Evolutionary conservation across 2,329 filamentous ascomycete species (phyloP).

Genomic region (Colletotrichum falcatum): DNA sequence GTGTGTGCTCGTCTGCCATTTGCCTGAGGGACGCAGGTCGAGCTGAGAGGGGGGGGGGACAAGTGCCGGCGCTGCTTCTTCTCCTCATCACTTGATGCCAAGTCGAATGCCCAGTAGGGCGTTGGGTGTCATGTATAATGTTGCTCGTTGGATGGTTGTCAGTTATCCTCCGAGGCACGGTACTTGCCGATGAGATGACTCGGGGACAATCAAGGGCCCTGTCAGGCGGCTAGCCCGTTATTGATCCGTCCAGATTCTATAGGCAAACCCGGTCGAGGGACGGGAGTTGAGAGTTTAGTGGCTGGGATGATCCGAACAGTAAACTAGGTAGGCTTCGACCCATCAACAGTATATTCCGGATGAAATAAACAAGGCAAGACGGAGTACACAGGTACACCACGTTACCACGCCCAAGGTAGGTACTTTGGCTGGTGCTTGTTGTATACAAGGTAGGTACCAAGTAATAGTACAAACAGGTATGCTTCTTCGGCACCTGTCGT

Average conservation of each 20-base stretch:
- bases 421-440: no score
- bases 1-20: not conserved
- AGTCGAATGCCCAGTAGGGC: not conserved
- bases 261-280: not conserved
- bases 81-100: not conserved
- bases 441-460: not conserved
- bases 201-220: not conserved
- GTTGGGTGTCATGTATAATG: not conserved
- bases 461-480: no score
- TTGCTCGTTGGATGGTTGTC: not conserved
- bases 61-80: not conserved
- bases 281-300: not conserved
- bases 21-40: not conserved
- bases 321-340: not conserved
- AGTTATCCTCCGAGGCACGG: not conserved
- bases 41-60: not conserved
- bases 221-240: not conserved
- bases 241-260: not conserved
- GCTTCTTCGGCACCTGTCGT: slow-evolving; percentile 18
- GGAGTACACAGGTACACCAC: not conserved
- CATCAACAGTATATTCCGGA: not conserved
- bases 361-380: not conserved
- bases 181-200: not conserved
- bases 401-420: not conserved
- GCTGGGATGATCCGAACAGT: not conserved